Evolutionary conservation across 495 filamentous ascomycete species (phyloP), one percentile per base, ranked within the genome.

Genomic region (Penicillium cosmopolitanum): DNA sequence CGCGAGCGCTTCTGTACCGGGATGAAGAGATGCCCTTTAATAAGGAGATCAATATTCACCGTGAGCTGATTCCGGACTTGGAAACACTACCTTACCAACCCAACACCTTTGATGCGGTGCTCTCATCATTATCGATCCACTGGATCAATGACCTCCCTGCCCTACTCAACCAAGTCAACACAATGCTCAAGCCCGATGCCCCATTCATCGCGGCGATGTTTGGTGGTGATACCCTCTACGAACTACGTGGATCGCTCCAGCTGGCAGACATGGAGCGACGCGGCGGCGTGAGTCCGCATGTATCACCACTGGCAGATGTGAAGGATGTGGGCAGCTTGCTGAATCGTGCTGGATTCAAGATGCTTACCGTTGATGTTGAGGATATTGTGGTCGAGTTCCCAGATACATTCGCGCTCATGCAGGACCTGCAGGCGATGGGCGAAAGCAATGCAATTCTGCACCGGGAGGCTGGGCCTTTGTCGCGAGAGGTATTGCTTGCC

Each of bases 131-230:
- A 58, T 91, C 87, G 34, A 84, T 99, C 70, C 96, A 99, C 75
- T 99, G 96, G 96, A 88, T 97, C 75, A 99, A 99, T 73, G 90
- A 99, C 70, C 84, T 99, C 8, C 95, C 96, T 0, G 88, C 86
- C 4, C 77, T 94, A 4, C 83, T 99, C 1, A 74, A 84, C 35
- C 90, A 96, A 69, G 83, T 96, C 62, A 92, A 95, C 76, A 79
- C 78, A 43, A 80, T 93, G 36, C 84, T 99, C 15, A 94, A 94
- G 74, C 93, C 95, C 0, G 96, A 99, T 69, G 81, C 84, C 43
- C 93, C 96, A 13, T 96, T 99, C 70, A 85, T 99, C 36, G 95
- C 88, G 12, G 95, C 92, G 52, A 98, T 99, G 93, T 85, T 96
- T 46, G 96, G 96, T 54, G 96, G 96, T 0, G 96, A 99, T 67